phyloP scores from a whole-genome alignment of 2,329 filamentous ascomycete species.

The Cercospora sp. region DNA sequence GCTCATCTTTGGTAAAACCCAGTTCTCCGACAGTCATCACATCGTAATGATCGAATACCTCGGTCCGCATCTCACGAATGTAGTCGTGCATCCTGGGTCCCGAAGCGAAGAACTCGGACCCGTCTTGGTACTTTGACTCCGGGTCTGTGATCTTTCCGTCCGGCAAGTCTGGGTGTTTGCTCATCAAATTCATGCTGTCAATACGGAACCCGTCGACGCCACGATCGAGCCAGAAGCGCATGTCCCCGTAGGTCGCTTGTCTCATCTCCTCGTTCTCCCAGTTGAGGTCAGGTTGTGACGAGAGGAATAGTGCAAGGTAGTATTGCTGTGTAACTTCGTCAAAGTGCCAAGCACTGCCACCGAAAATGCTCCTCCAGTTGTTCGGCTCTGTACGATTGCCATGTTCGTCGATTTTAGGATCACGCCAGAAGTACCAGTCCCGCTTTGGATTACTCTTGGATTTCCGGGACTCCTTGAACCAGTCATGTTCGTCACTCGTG shows the following conservation, averaged over 20 bases:
- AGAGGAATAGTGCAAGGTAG: constrained; percentile 49
- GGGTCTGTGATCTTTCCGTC: constrained; percentile 45
- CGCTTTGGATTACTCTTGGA: constrained; percentile 54
- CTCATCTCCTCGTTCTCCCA: constrained; percentile 49
- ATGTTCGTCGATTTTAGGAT: constrained; percentile 53
- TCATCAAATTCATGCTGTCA: constrained; percentile 52
- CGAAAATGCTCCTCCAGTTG: constrained; percentile 48
- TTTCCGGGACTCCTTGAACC: constrained; percentile 57
- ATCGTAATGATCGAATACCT: constrained; percentile 49
- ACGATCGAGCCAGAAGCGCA: constrained; percentile 49
- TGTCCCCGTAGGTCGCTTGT: constrained; percentile 47
- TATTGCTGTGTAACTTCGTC: constrained; percentile 49
- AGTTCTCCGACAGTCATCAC: constrained; percentile 55
- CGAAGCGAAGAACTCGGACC: constrained; percentile 23
- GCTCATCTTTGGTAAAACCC: constrained; percentile 44
- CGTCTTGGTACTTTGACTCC: constrained; percentile 26
- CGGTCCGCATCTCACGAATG: constrained; percentile 45
- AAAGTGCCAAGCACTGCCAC: constrained; percentile 47
- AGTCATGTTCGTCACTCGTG: constrained; percentile 50
- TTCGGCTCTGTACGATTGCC: constrained; percentile 60
- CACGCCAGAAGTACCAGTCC: constrained; percentile 67
- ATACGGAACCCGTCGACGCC: constrained; percentile 48
- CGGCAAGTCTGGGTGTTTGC: constrained; percentile 44
- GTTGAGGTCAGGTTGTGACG: constrained; percentile 50
- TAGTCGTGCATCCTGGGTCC: constrained; percentile 51